These are phyloP conservation scores for Mortierella claussenii DNA, from an alignment of 192 early-diverging fungal species.

Conservation along the genomic window DNA sequence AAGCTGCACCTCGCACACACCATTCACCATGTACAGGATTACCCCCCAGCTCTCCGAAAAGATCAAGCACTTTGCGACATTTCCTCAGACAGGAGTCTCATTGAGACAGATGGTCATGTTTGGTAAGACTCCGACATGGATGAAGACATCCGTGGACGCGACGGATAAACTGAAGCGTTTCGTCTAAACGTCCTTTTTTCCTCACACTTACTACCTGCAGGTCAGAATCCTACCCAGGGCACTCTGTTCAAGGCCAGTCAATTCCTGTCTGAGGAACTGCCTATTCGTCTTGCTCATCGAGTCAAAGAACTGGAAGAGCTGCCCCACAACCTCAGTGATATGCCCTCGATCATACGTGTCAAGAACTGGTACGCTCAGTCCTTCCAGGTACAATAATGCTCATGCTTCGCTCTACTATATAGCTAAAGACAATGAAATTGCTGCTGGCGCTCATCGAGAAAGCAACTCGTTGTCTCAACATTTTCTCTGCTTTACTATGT, in stretches of 20 bases:
- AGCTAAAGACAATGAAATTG: too few relatives aligned
- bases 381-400: slow-evolving; percentile 77
- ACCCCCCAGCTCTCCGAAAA: slow-evolving; percentile 72
- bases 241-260: slow-evolving; percentile 80
- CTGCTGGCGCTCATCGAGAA: too few relatives aligned
- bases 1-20: background rate
- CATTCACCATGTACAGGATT: slow-evolving; percentile 54
- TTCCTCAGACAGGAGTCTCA: slow-evolving; percentile 94
- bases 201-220: too few relatives aligned
- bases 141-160: too few relatives aligned
- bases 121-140: slow-evolving; percentile 68
- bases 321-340: slow-evolving; percentile 85
- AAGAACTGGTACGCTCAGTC: slow-evolving; percentile 96
- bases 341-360: slow-evolving; percentile 91
- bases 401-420: too few relatives aligned
- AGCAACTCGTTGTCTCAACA: too few relatives aligned
- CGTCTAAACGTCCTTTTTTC: too few relatives aligned
- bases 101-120: slow-evolving; percentile 96
- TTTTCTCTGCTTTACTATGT: too few relatives aligned
- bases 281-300: slow-evolving; percentile 91
- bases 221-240: slow-evolving; percentile 78
- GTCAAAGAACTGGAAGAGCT: slow-evolving; percentile 95
- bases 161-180: too few relatives aligned
- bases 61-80: slow-evolving; percentile 81
- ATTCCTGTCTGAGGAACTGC: slow-evolving; percentile 91